phyloP scores from a whole-genome alignment of 2,329 filamentous ascomycete genomes.

The Calycina herbarum region DNA sequence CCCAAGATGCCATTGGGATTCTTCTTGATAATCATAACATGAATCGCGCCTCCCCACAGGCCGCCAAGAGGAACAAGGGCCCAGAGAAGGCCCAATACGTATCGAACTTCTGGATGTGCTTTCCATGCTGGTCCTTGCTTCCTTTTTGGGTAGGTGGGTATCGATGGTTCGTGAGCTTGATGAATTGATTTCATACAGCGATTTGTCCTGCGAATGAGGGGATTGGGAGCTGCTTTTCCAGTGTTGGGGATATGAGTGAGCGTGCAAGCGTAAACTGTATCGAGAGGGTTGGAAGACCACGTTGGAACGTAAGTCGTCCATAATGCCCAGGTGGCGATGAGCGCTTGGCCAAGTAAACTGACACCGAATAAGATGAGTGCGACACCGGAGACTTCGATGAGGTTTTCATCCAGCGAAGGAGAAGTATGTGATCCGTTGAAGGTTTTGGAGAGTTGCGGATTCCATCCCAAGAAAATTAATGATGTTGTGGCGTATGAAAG shows the following conservation, averaged over 20 bases:
- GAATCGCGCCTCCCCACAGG: slow-evolving; percentile 24
- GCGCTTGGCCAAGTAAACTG: slow-evolving; percentile 34
- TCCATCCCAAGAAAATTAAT: slow-evolving; percentile 34
- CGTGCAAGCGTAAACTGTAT: slow-evolving; percentile 31
- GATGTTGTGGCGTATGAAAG: slow-evolving; percentile 37
- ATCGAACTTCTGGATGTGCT: slow-evolving; percentile 29
- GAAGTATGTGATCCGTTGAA: slow-evolving; percentile 8
- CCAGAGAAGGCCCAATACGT: slow-evolving; percentile 31
- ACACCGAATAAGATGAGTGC: slow-evolving; percentile 34
- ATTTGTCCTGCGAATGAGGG: slow-evolving; percentile 14
- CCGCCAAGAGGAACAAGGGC: slow-evolving; percentile 19
- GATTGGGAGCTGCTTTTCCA: slow-evolving; percentile 16
- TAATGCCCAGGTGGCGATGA: slow-evolving; percentile 34
- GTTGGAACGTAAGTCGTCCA: slow-evolving; percentile 30
- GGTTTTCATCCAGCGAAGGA: slow-evolving; percentile 19
- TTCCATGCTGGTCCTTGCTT: slow-evolving; percentile 31
- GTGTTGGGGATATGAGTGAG: slow-evolving; percentile 19
- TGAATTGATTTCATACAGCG: slow-evolving; percentile 36
- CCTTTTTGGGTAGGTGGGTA: slow-evolving; percentile 18
- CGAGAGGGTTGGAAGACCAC: slow-evolving; percentile 38
- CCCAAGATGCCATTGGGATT: slow-evolving; percentile 29
- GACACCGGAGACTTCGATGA: slow-evolving; percentile 24
- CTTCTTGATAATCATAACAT: slow-evolving; percentile 26
- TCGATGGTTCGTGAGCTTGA: slow-evolving; percentile 22
- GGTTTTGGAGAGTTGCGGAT: slow-evolving; percentile 28